Evolutionary conservation across 2,329 filamentous ascomycete genomes (phyloP), one percentile per base, ranked within the genome.

Genomic region (Neonectria hederae): DNA sequence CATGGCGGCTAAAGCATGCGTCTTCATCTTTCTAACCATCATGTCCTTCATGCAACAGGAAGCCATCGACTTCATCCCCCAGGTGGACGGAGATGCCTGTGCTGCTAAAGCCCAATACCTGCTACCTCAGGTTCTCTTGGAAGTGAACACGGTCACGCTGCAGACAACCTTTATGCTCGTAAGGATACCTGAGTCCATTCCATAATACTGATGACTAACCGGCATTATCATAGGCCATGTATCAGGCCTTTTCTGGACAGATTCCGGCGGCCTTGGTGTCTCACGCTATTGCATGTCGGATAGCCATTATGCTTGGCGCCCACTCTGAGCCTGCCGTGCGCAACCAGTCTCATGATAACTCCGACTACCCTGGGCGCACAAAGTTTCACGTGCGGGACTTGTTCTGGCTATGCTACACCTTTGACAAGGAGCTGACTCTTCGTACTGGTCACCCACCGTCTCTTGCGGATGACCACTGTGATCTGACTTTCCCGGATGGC

Each of bases 341-440:
- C 52, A 30, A 48, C 52, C 19, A 26, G 59, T 22, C 30, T 62
- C 3, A 53, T 51, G 6, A 48, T 35, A 4, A 55, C 69, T 3
- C 65, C 45, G 26, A 51, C 10, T n/a, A 17, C 2, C 43, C 65
- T 5, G 69, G 72, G 56, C 75, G 74, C 1, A 66, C 71, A 43
- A 70, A 74, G 46, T 66, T 72, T 13, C 75, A 80, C 43, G 66
- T 81, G 0, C 75, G 80, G 2, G 68, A 73, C 21, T 59, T 86
- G 0, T 87, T 87, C 68, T 87, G 85, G 84, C 67, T 86, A 9
- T 82, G 81, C 66, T 87, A 85, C 65, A 77, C 75, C 3, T 70
- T 84, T 19, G 85, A 87, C 67, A 87, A 85, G 65, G 84, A 87
- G 38, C 76, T 86, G 11, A 77, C 82, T 0, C 76, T 87, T 1